Evolutionary conservation across 345 rosid species (phyloP).

Genomic region (Aquilaria sinensis): DNA sequence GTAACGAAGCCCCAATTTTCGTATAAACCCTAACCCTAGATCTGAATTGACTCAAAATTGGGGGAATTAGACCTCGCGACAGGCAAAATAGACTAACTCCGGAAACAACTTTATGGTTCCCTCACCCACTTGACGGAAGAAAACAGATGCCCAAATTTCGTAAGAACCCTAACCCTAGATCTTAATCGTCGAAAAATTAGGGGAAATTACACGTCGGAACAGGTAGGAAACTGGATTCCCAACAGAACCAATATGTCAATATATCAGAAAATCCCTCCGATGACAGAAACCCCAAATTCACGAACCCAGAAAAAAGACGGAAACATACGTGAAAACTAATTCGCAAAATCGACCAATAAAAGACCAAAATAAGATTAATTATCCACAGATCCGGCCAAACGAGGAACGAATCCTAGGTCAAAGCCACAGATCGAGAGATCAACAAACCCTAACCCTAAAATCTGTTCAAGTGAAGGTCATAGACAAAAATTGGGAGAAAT

Average conservation of each 20-base stretch:
- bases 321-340: background rate
- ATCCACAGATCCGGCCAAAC: background rate
- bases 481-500: conserved; percentile 10
- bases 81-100: background rate
- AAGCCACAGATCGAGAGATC: conserved; percentile 7
- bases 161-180: conserved; percentile 31
- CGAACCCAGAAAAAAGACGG: background rate
- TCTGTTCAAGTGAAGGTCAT: background rate
- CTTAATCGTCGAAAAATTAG: conserved; percentile 11
- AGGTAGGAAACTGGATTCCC: background rate
- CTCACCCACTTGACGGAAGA: conserved; percentile 2
- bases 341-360: background rate
- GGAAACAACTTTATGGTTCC: conserved; percentile 7
- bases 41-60: conserved; percentile 14
- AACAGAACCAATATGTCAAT: conserved; percentile 14
- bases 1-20: conserved; percentile 19
- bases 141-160: conserved; percentile 17
- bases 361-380: background rate
- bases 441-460: conserved; percentile 27
- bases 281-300: conserved; percentile 3
- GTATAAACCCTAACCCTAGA: conserved; percentile 29
- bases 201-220: conserved; percentile 9
- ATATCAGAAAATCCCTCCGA: background rate
- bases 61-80: conserved; percentile 7
- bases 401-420: conserved; percentile 8